Conservation (phyloP, 2,329 filamentous ascomycete genomes). For the Arthrobotrys sphaeroides region DNA sequence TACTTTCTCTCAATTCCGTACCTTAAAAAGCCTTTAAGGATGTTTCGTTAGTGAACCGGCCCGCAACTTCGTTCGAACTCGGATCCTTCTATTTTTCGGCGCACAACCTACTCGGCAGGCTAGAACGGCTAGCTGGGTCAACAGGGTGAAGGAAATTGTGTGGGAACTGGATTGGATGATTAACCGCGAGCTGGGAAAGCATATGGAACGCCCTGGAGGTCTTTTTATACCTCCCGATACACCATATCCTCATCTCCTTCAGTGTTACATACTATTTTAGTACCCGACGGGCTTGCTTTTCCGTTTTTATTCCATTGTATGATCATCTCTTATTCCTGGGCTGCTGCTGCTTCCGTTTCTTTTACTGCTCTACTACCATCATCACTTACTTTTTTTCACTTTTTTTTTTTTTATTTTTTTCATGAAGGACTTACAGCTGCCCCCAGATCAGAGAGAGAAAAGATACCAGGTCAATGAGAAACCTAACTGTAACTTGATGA, state of each 20-base stretch:
- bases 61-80: conserved; percentile 21
- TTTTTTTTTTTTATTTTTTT: conserved; percentile 48
- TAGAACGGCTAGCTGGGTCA: conserved; percentile 24
- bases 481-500: conserved; percentile 54
- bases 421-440: conserved; percentile 33
- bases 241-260: conserved; percentile 37
- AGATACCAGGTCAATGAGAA: conserved; percentile 46
- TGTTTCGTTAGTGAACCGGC: conserved; percentile 35
- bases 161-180: not conserved
- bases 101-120: conserved; percentile 39
- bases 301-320: conserved; percentile 50
- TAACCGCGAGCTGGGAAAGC: not conserved
- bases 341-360: conserved; percentile 46
- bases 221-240: conserved; percentile 9
- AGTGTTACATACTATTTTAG: conserved; percentile 55
- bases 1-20: conserved; percentile 42
- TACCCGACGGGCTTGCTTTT: conserved; percentile 49
- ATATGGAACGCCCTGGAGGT: not conserved
- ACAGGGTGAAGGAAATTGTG: not conserved
- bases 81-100: conserved; percentile 9
- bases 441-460: conserved; percentile 30
- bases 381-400: conserved; percentile 40
- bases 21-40: conserved; percentile 39
- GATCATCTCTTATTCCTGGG: conserved; percentile 53
- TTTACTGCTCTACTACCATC: conserved; percentile 48